These are phyloP conservation scores for Phytopythium sindhum DNA, from an alignment of 352 stramenopile species.

Conservation along the genomic window DNA sequence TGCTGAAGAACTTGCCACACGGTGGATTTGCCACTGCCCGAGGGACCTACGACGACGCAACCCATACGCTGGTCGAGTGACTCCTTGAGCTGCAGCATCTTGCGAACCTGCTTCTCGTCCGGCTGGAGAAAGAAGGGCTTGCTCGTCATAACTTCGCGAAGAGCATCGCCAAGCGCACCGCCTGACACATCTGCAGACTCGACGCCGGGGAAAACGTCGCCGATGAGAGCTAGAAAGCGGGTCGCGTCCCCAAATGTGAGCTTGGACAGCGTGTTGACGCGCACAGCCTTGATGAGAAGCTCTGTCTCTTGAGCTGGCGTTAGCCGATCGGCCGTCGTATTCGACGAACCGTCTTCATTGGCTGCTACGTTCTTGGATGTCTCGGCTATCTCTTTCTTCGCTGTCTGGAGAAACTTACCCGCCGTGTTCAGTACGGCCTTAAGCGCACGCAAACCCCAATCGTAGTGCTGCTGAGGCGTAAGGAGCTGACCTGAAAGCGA, in stretches of 20 bases:
- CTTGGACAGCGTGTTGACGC: constrained; percentile 95
- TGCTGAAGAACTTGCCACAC: constrained; percentile 93
- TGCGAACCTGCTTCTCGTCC: constrained; percentile 90
- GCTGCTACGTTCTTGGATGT: constrained; percentile 1
- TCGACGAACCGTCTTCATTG: constrained; percentile 10
- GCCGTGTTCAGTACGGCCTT: constrained; percentile 94
- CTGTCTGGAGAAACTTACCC: constrained; percentile 86
- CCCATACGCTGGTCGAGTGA: constrained; percentile 94
- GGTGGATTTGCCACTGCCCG: constrained; percentile 91
- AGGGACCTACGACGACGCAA: constrained; percentile 92
- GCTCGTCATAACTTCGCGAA: constrained; percentile 86
- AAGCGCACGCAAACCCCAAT: constrained; percentile 91
- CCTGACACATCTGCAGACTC: constrained; percentile 76
- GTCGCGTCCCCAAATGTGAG: constrained; percentile 91
- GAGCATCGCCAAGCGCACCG: constrained; percentile 80
- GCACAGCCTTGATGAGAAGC: constrained; percentile 94
- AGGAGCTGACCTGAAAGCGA: constrained; percentile 82
- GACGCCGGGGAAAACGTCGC: constrained; percentile 92
- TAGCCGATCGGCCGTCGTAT: constrained; percentile 29
- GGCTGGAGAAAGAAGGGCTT: constrained; percentile 88
- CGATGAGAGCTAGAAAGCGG: constrained; percentile 90
- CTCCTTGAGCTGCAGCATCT: constrained; percentile 96
- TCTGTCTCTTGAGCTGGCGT: constrained; percentile 81
- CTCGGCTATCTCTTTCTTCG: constrained; percentile 62
- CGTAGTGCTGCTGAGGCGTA: constrained; percentile 91